Percentiles rank a stretch among this genome's conserved stretches.
phyloP scores from a whole-genome alignment of 345 rosid species.

The Euphorbia peplus region DNA sequence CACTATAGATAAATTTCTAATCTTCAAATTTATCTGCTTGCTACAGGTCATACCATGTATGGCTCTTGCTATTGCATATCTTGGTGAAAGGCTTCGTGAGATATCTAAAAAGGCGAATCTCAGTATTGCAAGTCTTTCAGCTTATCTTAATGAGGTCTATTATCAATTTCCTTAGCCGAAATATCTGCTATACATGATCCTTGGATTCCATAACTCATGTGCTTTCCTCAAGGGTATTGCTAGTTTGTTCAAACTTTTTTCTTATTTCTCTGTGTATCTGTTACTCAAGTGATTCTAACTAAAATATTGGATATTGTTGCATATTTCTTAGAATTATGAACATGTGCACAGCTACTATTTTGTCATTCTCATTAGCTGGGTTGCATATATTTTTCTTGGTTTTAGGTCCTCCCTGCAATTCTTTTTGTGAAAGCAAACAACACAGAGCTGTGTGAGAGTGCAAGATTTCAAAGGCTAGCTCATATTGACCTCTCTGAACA shows the following conservation, averaged over 20 bases:
- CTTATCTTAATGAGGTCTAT: constrained; percentile 80
- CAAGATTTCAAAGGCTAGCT: constrained; percentile 74
- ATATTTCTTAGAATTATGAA: neutral
- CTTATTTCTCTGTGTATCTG: neutral
- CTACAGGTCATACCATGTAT: constrained; percentile 68
- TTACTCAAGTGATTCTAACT: neutral
- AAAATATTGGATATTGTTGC: neutral
- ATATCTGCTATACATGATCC: neutral
- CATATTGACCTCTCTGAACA: constrained; percentile 49
- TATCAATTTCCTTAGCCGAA: constrained; percentile 10
- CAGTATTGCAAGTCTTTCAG: constrained; percentile 66
- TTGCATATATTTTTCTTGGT: neutral
- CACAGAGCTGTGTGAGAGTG: constrained; percentile 67
- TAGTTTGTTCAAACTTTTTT: neutral
- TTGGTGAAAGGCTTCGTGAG: constrained; percentile 70
- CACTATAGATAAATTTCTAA: neutral
- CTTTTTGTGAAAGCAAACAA: constrained; percentile 90
- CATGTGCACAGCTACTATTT: neutral
- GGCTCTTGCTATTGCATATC: constrained; percentile 62
- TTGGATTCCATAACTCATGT: neutral
- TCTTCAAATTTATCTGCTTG: constrained; percentile 3
- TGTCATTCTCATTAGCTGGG: constrained; percentile 2
- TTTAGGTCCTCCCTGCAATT: constrained; percentile 82
- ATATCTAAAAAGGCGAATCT: constrained; percentile 74
- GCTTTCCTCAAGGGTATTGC: neutral